A percentile compares a stretch with the other conserved stretches of the same genome.
phyloP scores from a whole-genome alignment of 768 basidiomycete genomes.

The Kwoniella pini region DNA sequence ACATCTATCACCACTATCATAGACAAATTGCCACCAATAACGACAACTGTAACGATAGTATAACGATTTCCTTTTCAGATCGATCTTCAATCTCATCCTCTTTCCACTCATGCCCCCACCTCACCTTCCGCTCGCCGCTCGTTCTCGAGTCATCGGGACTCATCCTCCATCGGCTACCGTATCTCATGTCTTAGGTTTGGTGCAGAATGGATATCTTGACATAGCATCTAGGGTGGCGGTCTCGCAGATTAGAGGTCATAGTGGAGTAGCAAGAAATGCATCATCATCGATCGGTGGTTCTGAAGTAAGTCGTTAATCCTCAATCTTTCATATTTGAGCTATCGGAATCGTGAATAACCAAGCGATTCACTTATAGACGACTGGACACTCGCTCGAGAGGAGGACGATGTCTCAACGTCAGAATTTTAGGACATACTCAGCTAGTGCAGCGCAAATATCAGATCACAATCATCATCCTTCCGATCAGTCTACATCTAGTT shows the following conservation, averaged over 20 bases:
- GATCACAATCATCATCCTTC: conserved; percentile 9
- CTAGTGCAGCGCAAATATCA: conserved; percentile 15
- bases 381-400: neutral
- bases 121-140: neutral
- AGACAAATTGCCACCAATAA: neutral
- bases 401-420: neutral
- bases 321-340: too few species aligned
- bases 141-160: neutral
- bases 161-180: conserved; percentile 1
- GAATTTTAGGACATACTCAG: conserved; percentile 6
- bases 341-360: neutral
- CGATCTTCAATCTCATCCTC: neutral
- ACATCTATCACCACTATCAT: too few species aligned
- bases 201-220: conserved; percentile 18
- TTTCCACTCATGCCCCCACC: conserved; percentile 4
- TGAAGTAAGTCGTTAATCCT: neutral
- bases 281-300: conserved; percentile 4
- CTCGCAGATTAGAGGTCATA: conserved; percentile 5
- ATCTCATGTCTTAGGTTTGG: conserved; percentile 13
- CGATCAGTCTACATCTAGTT: neutral
- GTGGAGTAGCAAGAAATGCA: conserved; percentile 1
- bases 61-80: neutral
- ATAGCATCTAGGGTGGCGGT: conserved; percentile 5
- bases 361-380: neutral
- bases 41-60: too few species aligned